phyloP scores from a whole-genome alignment of 306 rosid species.

The Malus asiatica region DNA sequence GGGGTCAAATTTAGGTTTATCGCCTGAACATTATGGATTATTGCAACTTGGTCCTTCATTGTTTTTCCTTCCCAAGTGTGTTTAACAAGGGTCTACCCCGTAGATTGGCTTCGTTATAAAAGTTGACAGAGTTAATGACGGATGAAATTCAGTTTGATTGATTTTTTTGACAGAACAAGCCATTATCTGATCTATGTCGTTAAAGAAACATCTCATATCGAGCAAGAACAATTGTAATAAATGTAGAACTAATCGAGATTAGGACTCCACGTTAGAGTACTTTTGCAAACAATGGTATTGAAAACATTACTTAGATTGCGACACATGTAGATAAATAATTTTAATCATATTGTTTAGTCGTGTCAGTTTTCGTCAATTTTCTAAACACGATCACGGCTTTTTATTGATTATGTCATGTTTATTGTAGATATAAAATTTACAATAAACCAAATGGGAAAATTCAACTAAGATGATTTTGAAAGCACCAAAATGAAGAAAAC shows the following conservation, averaged over 20 bases:
- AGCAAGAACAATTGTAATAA: too few species aligned
- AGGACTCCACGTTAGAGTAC: too few species aligned
- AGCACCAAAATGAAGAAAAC: neutral
- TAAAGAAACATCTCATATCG: too few species aligned
- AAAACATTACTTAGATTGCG: too few species aligned
- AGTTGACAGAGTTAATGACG: too few species aligned
- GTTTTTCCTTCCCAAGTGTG: neutral
- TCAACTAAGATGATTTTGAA: neutral
- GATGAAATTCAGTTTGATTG: too few species aligned
- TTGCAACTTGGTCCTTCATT: neutral
- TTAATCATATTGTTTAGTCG: neutral
- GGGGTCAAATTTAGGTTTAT: neutral
- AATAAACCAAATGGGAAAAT: neutral
- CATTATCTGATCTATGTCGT: too few species aligned
- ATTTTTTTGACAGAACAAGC: too few species aligned
- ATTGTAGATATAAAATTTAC: too few species aligned
- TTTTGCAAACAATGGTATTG: too few species aligned
- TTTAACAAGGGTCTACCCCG: neutral
- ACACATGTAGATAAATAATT: neutral
- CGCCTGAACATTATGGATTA: neutral
- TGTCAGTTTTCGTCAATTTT: too few species aligned
- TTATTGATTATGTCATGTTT: too few species aligned
- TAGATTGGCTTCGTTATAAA: neutral
- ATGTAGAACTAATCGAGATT: neutral
- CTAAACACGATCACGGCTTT: neutral